Evolutionary conservation across 148 eudicot species (phyloP).

Genomic region (Dysphania ambrosioides): DNA sequence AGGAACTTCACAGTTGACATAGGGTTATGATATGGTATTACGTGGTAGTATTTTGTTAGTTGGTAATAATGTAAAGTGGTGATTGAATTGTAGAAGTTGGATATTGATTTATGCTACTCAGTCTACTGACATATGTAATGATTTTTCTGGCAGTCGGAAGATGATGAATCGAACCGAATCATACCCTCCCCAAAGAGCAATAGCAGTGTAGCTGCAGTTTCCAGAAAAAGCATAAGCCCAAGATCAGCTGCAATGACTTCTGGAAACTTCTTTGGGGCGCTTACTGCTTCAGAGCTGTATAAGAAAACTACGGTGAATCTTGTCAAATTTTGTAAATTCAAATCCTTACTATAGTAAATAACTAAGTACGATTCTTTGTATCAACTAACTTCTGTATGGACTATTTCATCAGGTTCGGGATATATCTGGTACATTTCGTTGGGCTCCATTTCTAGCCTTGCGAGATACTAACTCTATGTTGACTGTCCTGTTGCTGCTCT

Average conservation of each 20-base stretch:
- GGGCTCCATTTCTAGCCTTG: conserved; percentile 98
- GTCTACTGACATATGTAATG: not conserved
- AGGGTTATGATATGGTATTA: not conserved
- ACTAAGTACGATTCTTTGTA: not conserved
- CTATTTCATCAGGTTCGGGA: conserved; percentile 65
- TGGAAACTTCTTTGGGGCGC: conserved; percentile 78
- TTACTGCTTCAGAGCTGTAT: conserved; percentile 81
- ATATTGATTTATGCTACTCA: not conserved
- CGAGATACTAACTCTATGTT: conserved; percentile 80
- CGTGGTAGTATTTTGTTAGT: not conserved
- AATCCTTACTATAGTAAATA: not conserved
- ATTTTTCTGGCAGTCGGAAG: conserved; percentile 57
- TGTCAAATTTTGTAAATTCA: not conserved
- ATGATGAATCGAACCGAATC: conserved; percentile 50
- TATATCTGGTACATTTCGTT: conserved; percentile 83
- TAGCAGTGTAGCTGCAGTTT: conserved; percentile 49
- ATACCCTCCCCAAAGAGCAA: conserved; percentile 26
- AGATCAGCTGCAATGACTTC: conserved; percentile 67
- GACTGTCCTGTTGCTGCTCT: conserved; percentile 79
- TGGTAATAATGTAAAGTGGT: not conserved
- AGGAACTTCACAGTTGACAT: not conserved
- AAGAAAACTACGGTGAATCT: conserved; percentile 68
- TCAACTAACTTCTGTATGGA: conserved; percentile 7
- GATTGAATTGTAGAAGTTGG: not conserved
- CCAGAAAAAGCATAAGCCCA: conserved; percentile 59